A percentile compares a stretch with the other conserved stretches of the same genome.
phyloP scores from a whole-genome alignment of 768 basidiomycete species.

The Auricularia cornea region DNA sequence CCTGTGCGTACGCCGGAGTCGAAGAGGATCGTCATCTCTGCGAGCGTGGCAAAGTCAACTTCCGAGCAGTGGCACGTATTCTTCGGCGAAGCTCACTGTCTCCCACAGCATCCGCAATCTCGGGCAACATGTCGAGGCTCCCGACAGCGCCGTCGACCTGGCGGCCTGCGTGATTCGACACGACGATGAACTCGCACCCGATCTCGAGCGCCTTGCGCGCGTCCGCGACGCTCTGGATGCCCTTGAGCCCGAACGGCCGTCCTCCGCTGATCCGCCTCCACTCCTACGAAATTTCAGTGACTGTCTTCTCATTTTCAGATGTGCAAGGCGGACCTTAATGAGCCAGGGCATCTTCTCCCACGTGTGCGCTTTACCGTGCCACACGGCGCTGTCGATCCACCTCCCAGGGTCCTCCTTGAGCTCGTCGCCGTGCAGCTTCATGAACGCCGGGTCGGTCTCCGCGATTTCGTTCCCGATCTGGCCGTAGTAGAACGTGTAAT shows the following conservation, averaged over 20 bases:
- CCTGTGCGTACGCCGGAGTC: constrained; percentile 39
- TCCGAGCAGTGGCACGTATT: too few relatives aligned
- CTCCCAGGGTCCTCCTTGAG: constrained; percentile 34
- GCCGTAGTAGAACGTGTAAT: constrained; percentile 27
- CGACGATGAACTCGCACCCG: constrained; percentile 48
- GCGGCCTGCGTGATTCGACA: constrained; percentile 47
- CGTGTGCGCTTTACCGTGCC: constrained; percentile 44
- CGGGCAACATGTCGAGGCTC: constrained; percentile 42
- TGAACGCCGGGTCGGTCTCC: constrained; percentile 41
- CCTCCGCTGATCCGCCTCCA: constrained; percentile 42
- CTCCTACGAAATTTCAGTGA: constrained; percentile 11
- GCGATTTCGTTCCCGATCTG: constrained; percentile 38
- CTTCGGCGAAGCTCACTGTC: constrained; percentile 38
- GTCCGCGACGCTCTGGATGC: constrained; percentile 41
- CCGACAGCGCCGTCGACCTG: constrained; percentile 51
- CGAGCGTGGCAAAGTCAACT: too few relatives aligned
- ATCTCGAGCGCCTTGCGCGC: constrained; percentile 38
- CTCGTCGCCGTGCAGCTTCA: constrained; percentile 36
- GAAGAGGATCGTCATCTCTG: constrained; percentile 44
- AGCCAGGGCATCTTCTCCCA: constrained; percentile 47
- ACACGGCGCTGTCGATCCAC: constrained; percentile 41
- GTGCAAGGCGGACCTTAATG: constrained; percentile 25
- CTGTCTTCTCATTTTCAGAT: background rate
- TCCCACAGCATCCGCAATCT: constrained; percentile 43
- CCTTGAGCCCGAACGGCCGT: constrained; percentile 47